Evolutionary conservation across 345 rosid species (phyloP).

Genomic region (Syzygium aqueum): DNA sequence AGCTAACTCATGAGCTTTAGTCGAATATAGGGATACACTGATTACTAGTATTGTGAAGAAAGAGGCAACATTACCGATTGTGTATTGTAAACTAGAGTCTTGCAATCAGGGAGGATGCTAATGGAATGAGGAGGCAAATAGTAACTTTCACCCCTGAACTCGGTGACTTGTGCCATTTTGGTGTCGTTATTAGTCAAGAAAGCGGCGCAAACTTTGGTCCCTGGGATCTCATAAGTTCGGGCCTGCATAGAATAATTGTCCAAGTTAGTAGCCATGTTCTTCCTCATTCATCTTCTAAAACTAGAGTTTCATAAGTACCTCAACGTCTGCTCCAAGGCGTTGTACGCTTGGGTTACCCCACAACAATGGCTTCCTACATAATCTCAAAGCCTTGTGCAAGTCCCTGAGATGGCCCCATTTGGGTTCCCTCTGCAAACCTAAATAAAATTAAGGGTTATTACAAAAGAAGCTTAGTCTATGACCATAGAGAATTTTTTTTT

Average conservation of each 20-base stretch:
- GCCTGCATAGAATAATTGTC: slow-evolving; percentile 25
- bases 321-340: slow-evolving; percentile 24
- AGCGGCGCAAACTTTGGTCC: slow-evolving; percentile 55
- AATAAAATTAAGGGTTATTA: background rate
- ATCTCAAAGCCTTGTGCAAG: slow-evolving; percentile 57
- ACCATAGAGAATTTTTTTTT: background rate
- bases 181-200: slow-evolving; percentile 36
- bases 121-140: slow-evolving; percentile 24
- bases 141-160: slow-evolving; percentile 16
- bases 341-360: slow-evolving; percentile 34
- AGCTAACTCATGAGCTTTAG: background rate
- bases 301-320: slow-evolving; percentile 22
- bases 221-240: slow-evolving; percentile 42
- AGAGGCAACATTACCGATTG: slow-evolving; percentile 3
- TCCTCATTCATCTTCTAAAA: background rate
- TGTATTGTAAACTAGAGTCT: slow-evolving; percentile 23
- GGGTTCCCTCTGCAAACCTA: slow-evolving; percentile 66
- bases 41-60: slow-evolving; percentile 2
- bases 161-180: background rate
- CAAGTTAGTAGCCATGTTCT: background rate
- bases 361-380: slow-evolving; percentile 66
- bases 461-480: background rate
- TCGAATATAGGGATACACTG: background rate
- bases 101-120: slow-evolving; percentile 39
- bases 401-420: slow-evolving; percentile 83